Conservation (phyloP, 139 green algal species). For the Volvox africanus region DNA sequence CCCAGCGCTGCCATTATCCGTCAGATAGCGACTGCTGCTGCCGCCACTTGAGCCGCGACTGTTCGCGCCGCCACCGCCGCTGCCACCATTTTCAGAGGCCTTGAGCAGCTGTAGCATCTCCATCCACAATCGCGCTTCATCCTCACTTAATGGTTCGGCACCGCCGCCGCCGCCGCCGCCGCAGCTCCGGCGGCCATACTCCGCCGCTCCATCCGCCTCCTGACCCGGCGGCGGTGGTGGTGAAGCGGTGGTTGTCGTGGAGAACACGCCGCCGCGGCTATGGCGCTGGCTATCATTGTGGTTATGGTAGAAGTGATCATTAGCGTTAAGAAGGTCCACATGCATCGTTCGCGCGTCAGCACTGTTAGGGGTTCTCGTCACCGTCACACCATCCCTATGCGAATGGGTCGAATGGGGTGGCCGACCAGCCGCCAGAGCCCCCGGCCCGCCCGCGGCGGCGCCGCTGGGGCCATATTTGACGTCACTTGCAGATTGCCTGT, state of each 20-base stretch:
- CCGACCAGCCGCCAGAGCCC: background rate
- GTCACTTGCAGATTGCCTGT: background rate
- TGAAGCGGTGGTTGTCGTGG: no score
- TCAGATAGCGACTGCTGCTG: background rate
- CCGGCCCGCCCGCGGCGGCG: background rate
- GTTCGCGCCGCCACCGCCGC: background rate
- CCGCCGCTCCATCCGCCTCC: background rate
- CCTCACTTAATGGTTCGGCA: background rate
- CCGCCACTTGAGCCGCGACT: background rate
- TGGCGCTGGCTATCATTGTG: background rate
- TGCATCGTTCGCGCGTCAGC: background rate
- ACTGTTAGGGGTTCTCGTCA: background rate
- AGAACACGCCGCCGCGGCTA: background rate
- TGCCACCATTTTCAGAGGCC: background rate
- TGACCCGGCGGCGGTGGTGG: background rate
- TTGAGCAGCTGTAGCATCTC: conserved; percentile 9
- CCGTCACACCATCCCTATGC: background rate
- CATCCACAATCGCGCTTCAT: conserved; percentile 22
- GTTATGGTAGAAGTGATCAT: background rate
- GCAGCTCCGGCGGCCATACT: background rate
- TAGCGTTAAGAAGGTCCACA: background rate
- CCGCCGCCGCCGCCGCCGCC: background rate
- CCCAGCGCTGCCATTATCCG: background rate
- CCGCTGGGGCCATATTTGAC: background rate
- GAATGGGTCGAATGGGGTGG: background rate